These are phyloP conservation scores for Zymoseptoria pseudotritici DNA, from an alignment of 2,329 filamentous ascomycete genomes.

Conservation along the genomic window DNA sequence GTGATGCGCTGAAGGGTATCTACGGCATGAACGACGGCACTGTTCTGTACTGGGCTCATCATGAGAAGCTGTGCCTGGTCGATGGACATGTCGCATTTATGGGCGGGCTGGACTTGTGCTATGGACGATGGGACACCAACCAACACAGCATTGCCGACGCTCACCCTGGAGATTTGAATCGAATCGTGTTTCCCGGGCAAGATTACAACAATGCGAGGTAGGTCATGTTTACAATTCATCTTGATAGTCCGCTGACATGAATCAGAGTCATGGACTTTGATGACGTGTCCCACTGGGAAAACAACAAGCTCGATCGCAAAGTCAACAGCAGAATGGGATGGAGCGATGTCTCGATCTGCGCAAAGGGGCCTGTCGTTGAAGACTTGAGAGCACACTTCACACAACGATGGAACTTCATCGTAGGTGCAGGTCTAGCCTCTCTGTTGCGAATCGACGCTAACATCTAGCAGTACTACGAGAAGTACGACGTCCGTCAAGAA, in stretches of 20 bases:
- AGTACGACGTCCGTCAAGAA: conserved; percentile 59
- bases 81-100: conserved; percentile 79
- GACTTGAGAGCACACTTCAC: conserved; percentile 72
- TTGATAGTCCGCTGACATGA: conserved; percentile 42
- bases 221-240: neutral
- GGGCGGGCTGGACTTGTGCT: conserved; percentile 82
- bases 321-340: conserved; percentile 78
- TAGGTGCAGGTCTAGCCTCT: too few species aligned
- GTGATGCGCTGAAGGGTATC: conserved; percentile 65
- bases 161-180: conserved; percentile 68
- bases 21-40: conserved; percentile 77
- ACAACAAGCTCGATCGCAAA: conserved; percentile 74
- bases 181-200: conserved; percentile 77
- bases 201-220: conserved; percentile 61
- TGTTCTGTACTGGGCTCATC: conserved; percentile 86
- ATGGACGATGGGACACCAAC: conserved; percentile 82
- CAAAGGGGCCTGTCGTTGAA: conserved; percentile 66
- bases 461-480: conserved; percentile 52
- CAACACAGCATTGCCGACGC: conserved; percentile 74
- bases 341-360: conserved; percentile 75
- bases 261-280: conserved; percentile 74
- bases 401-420: conserved; percentile 85
- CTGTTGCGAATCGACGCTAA: too few species aligned
- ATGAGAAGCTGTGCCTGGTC: conserved; percentile 81
- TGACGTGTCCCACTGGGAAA: conserved; percentile 71